phyloP scores from a whole-genome alignment of 345 rosid species.

The Eucalyptus pauciflora region DNA sequence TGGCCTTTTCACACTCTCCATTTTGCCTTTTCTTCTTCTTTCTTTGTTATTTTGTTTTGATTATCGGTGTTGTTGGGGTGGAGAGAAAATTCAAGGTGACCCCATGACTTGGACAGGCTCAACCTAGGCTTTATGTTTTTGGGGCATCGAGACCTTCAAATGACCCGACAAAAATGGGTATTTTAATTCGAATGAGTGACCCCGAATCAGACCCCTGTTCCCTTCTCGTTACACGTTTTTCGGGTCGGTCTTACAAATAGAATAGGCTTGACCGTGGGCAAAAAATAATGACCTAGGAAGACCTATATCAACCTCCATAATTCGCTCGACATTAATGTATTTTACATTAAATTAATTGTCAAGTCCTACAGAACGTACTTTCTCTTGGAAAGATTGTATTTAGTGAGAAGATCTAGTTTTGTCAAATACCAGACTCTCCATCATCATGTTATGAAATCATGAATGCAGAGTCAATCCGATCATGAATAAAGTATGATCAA shows the following conservation, averaged over 20 bases:
- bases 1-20: not conserved
- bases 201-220: not conserved
- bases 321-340: not conserved
- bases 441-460: not conserved
- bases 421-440: not conserved
- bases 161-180: not conserved
- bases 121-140: not conserved
- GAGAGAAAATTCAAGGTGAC: not conserved
- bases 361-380: not conserved
- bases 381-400: not conserved
- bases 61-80: not conserved
- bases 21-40: not conserved
- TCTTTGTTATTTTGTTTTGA: not conserved
- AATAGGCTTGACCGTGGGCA: not conserved
- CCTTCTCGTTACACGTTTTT: conserved; percentile 9
- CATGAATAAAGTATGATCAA: not conserved
- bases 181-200: not conserved
- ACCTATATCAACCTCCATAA: not conserved
- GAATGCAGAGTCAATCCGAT: not conserved
- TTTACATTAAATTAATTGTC: not conserved
- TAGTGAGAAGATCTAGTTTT: not conserved
- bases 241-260: conserved; percentile 8
- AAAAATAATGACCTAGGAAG: not conserved
- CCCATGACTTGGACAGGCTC: not conserved
- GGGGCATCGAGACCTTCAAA: conserved; percentile 41